Evolutionary conservation across 2,329 filamentous ascomycete species (phyloP).

Genomic region (Fusarium sp.): DNA sequence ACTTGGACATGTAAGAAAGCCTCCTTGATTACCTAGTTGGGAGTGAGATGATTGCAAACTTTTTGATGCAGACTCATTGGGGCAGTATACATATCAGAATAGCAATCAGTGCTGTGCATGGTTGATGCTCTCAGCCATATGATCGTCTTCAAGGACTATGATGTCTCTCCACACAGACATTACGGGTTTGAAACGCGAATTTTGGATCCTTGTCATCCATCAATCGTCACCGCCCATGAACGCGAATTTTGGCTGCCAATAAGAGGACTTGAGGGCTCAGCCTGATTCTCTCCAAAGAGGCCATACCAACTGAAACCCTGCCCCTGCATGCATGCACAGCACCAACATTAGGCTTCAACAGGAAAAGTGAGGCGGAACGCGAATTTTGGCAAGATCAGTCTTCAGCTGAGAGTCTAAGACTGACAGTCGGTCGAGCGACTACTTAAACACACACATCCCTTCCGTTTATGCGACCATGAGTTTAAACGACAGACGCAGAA

Average conservation of each 20-base stretch:
- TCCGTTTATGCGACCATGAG: too few relatives aligned
- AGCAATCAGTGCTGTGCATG: too few relatives aligned
- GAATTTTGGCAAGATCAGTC: background rate
- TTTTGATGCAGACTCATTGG: too few relatives aligned
- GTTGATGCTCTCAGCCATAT: too few relatives aligned
- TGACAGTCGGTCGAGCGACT: background rate
- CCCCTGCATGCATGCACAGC: background rate
- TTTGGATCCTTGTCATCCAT: background rate
- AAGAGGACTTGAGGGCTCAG: accelerated
- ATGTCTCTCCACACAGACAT: too few relatives aligned
- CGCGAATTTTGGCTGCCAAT: conserved; percentile 11
- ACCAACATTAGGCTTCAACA: background rate
- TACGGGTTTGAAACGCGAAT: background rate
- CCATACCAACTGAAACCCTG: background rate
- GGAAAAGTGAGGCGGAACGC: background rate
- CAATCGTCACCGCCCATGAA: background rate
- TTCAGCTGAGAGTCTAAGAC: background rate
- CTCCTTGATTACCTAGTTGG: too few relatives aligned
- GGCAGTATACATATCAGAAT: too few relatives aligned
- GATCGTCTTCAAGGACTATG: too few relatives aligned
- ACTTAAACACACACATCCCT: background rate
- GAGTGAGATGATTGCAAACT: too few relatives aligned
- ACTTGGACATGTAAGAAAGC: too few relatives aligned
- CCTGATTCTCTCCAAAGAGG: too few relatives aligned
- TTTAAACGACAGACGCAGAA: background rate